A percentile compares a stretch with the other conserved stretches of the same genome.
phyloP scores from a whole-genome alignment of 176 grass and related monocot species.

The Triticum dicoccoides region DNA sequence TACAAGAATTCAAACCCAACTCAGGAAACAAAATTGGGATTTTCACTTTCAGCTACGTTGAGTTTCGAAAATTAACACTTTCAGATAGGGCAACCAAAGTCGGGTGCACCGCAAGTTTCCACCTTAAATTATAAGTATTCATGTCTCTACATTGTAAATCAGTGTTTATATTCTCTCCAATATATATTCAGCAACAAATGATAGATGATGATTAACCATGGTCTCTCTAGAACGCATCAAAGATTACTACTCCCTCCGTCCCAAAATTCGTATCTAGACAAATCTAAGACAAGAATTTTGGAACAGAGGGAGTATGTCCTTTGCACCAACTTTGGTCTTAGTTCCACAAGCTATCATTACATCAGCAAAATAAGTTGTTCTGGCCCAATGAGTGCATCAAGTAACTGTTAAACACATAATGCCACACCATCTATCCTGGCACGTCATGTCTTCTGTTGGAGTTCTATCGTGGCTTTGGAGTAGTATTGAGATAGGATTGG shows the following conservation, averaged over 20 bases:
- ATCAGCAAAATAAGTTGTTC: not conserved
- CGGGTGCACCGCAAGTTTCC: no score
- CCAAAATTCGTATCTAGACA: no score
- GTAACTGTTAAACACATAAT: not conserved
- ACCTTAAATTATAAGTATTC: not conserved
- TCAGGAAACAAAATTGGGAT: no score
- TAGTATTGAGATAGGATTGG: no score
- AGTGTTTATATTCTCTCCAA: not conserved
- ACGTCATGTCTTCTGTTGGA: no score
- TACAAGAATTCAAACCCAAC: no score
- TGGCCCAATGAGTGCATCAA: slow-evolving; percentile 33
- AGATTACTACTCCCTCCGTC: not conserved
- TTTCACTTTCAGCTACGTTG: no score
- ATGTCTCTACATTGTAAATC: not conserved
- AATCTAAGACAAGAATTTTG: no score
- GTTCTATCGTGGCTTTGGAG: no score
- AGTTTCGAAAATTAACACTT: no score
- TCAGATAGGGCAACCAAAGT: no score
- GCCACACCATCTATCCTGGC: no score
- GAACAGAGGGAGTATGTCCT: not conserved
- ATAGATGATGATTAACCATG: not conserved
- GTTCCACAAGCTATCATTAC: not conserved
- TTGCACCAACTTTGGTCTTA: not conserved
- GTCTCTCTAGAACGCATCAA: not conserved
- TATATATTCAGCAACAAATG: slow-evolving; percentile 3